phyloP scores from a whole-genome alignment of 2,329 filamentous ascomycete species.

The Stenocarpella maydis region DNA sequence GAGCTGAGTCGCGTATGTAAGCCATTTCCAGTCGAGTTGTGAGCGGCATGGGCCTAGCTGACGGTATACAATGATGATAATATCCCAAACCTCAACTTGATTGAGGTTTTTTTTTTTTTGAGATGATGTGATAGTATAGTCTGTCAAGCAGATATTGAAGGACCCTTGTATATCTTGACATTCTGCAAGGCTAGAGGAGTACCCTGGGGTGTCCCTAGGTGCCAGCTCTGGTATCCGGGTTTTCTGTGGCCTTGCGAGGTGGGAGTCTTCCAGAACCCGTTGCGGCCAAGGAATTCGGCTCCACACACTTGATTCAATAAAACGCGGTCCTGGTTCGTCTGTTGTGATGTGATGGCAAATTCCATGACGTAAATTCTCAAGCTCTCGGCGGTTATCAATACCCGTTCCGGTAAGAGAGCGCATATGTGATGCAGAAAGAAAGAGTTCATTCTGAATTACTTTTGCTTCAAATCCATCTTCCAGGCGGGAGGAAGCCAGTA shows the following conservation, averaged over 20 bases:
- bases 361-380: not conserved
- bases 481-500: no score
- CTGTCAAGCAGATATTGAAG: not conserved
- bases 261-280: not conserved
- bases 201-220: not conserved
- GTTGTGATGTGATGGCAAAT: constrained; percentile 1
- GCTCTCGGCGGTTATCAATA: not conserved
- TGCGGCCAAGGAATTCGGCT: not conserved
- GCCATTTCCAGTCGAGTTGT: constrained; percentile 3
- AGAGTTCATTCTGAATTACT: constrained; percentile 5
- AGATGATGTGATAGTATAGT: not conserved
- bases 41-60: constrained; percentile 2
- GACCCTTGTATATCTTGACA: not conserved
- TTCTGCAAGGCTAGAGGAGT: not conserved
- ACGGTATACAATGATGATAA: not conserved
- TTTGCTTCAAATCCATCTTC: not conserved
- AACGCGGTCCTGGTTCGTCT: not conserved
- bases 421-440: not conserved
- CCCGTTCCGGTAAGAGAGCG: not conserved
- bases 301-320: not conserved
- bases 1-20: constrained; percentile 1
- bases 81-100: not conserved
- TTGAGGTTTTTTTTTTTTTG: not conserved
- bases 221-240: not conserved
- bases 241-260: not conserved